These are phyloP conservation scores for Nephelium lappaceum DNA, from an alignment of 345 rosid species.

Conservation along the genomic window DNA sequence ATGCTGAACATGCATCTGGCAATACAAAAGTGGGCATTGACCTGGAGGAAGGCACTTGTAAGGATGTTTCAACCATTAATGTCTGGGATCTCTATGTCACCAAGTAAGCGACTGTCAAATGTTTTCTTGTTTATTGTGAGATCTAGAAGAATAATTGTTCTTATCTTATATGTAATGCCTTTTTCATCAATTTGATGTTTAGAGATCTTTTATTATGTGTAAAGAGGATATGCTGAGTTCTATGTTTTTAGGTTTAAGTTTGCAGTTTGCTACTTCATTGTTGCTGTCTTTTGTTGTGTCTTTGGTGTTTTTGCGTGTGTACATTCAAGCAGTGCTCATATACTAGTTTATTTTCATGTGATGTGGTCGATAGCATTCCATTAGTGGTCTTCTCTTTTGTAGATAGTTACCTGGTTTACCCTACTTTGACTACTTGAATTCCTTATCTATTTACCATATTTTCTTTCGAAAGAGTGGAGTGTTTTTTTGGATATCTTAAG, in stretches of 20 bases:
- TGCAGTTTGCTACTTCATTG: neutral
- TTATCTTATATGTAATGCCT: neutral
- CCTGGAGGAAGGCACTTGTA: conserved; percentile 79
- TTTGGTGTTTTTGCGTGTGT: neutral
- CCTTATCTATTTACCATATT: neutral
- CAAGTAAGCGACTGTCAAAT: conserved; percentile 51
- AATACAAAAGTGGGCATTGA: conserved; percentile 85
- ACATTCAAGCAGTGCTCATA: neutral
- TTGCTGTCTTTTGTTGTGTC: neutral
- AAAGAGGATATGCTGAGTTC: neutral
- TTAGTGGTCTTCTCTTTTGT: neutral
- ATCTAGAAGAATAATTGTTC: neutral
- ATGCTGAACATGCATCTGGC: conserved; percentile 92
- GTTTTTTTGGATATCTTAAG: neutral
- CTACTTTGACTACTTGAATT: neutral
- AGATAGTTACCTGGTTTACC: neutral
- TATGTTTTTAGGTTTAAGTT: neutral
- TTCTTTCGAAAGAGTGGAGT: neutral
- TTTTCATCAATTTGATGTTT: neutral
- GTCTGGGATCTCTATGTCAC: conserved; percentile 94
- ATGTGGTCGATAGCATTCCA: neutral
- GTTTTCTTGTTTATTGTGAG: neutral
- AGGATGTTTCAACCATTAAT: conserved; percentile 62
- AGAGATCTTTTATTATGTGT: neutral
- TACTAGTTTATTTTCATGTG: neutral